Evolutionary conservation across 352 stramenopile genomes (phyloP), one percentile per base, ranked within the genome.

Genomic region (Phytopythium mirpurense): DNA sequence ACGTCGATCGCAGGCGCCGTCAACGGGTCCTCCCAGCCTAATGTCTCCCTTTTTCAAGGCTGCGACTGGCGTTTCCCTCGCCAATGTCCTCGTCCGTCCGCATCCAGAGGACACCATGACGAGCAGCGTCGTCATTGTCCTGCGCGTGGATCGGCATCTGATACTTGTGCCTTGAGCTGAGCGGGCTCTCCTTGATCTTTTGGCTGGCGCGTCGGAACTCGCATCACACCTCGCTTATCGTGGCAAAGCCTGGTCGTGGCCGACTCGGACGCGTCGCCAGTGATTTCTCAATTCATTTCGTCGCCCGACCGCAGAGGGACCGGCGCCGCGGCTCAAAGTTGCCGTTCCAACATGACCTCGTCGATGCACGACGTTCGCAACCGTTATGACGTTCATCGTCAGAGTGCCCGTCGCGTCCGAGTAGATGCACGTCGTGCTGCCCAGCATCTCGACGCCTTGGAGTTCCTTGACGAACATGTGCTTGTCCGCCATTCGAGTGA

Each of bases 361-460:
- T 74, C 60, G 56, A 60, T 81, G 90, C 29, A 81, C 88, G 42
- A 82, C 36, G 29, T 95, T 74, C 0, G 89, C 86, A 18, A 98
- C 89, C 14, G 91, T 98, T 93, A 98, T 98, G 57, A 96, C 79
- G 61, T 98, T 98, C 45, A 93, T 73, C 19, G 93, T 98, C 16
- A 98, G 70, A 47, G 93, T 98, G 18, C 92, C 92, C 1, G 92
- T 98, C 73, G 98, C 98, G 64, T 98, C 95, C n/a, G 86, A 95
- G 70, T 86, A 97, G 18, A 54, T 54, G 24, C 48, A 54, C 16
- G 48, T 54, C 4, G 88, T 97, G 5, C 84, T 96, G 9, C 91
- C 92, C 8, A 98, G 68, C 11, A 90, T 98, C 68, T 98, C 90
- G 15, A 98, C 86, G 46, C 81, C 83, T 58, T 97, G 82, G 27